Conservation (phyloP, 169 alveolate genomes). For the Nephromyces sp. region DNA sequence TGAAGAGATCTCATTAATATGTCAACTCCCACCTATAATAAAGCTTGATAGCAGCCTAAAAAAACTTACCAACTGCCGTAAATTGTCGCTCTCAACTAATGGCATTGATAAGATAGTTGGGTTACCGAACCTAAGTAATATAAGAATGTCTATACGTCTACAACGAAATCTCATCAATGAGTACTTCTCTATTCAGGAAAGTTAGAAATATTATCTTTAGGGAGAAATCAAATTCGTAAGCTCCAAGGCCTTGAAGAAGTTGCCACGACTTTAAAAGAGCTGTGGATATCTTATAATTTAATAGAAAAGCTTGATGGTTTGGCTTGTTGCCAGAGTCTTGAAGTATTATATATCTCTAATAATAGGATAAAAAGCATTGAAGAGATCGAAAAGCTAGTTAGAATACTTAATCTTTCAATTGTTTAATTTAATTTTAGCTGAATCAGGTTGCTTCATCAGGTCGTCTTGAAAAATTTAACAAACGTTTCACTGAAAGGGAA, state of each 20-base stretch:
- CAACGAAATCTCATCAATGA: neutral
- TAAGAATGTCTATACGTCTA: neutral
- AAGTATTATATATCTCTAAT: constrained; percentile 68
- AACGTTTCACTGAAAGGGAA: too few species aligned
- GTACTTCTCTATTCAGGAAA: constrained; percentile 1
- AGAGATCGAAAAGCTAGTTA: constrained; percentile 55
- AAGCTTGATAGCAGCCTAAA: constrained; percentile 66
- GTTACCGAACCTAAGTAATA: constrained; percentile 50
- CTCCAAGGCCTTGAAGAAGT: constrained; percentile 72
- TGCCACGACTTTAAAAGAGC: constrained; percentile 65
- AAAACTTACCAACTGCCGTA: constrained; percentile 57
- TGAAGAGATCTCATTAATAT: constrained; percentile 45
- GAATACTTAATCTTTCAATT: neutral
- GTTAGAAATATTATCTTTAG: constrained; percentile 65
- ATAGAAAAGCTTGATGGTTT: constrained; percentile 76
- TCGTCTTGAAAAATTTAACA: too few species aligned
- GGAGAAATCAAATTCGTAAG: constrained; percentile 69
- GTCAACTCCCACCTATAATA: constrained; percentile 65
- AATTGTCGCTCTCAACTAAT: constrained; percentile 68
- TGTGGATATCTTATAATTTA: constrained; percentile 75
- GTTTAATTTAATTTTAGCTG: too few species aligned
- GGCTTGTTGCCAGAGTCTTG: constrained; percentile 63
- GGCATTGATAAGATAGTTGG: constrained; percentile 69
- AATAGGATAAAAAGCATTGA: constrained; percentile 68
- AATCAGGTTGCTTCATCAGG: too few species aligned